Base-by-base conservation (phyloP, 768 basidiomycete species). In the Tremella yokohamensis region DNA sequence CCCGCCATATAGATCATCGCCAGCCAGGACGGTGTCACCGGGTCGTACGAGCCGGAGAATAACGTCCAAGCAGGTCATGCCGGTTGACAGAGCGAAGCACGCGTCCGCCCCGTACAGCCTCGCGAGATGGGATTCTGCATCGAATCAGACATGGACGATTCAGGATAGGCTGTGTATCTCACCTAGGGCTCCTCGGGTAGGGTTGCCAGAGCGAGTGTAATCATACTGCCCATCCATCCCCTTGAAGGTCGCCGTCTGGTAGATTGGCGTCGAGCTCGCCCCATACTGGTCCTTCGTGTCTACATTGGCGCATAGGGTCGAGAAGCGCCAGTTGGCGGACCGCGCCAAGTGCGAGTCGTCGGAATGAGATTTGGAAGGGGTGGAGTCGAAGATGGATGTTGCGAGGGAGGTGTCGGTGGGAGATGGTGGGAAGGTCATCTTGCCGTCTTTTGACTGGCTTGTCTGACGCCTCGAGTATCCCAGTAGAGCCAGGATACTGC, bases 201-300 rank as follows among this genome's bases (percentile, higher is more conserved):
- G 96, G 76, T 99, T 99, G 26, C 96, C 96, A 70, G 89, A 91
- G 60, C 96, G 82, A 12, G 88, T 83, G 78, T 98, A 99, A 78
- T 98, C 94, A 73, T 92, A 99, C 29, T 66, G 56, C 52, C 87
- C 89, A 16, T 81, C 82, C 42, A 94, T 79, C 47, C 94, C 96
- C 79, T 98, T 98, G 84, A 99, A 98, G 0, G 96, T 99, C 8
- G 96, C 85, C 0, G 91, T 88, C 79, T 98, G 96, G 78, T 98
- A 99, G 78, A 99, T 98, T 19, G 96, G 96, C 1, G 97, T 90
- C 7, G 87, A 88, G 66, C 88, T 90, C 58, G 89, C 86, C 18
- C 92, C 92, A 75, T 92, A 87, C 79, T 97, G 94, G 78, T 99
- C 94, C 77, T 94, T 93, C 78, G 87, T 87, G 24, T 75, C 72